phyloP scores from a whole-genome alignment of 2,329 filamentous ascomycete genomes.

The Juglanconis juglandina region DNA sequence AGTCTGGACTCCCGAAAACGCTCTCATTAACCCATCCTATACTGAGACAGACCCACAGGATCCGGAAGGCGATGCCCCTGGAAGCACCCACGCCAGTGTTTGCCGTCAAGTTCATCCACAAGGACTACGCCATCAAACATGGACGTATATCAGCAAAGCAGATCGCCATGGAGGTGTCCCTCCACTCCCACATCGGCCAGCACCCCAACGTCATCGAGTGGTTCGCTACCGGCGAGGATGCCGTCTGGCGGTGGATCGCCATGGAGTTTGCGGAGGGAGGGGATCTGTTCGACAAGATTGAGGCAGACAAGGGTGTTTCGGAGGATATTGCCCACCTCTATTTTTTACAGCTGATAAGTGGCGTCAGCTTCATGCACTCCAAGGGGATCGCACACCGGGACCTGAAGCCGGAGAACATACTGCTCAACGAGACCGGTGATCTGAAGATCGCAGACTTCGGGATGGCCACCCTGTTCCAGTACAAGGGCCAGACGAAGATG shows the following conservation, averaged over 20 bases:
- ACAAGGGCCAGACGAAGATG: conserved; percentile 76
- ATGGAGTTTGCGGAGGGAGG: conserved; percentile 97
- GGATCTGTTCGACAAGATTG: conserved; percentile 98
- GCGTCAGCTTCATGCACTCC: conserved; percentile 91
- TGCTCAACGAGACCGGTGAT: conserved; percentile 78
- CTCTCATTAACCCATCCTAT: conserved; percentile 14
- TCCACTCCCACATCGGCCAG: conserved; percentile 83
- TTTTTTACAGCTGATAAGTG: conserved; percentile 85
- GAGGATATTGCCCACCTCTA: conserved; percentile 96
- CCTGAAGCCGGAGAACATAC: conserved; percentile 91
- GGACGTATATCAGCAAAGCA: conserved; percentile 87
- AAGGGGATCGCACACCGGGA: conserved; percentile 93
- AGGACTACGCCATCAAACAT: conserved; percentile 85
- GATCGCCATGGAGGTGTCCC: conserved; percentile 83
- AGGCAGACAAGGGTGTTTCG: conserved; percentile 91
- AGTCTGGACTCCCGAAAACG: conserved; percentile 25
- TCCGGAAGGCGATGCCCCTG: conserved; percentile 86
- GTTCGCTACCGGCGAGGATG: conserved; percentile 82
- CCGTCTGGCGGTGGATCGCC: conserved; percentile 90
- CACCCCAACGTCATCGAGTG: conserved; percentile 94
- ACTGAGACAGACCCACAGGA: conserved; percentile 48
- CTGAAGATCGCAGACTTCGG: conserved; percentile 97
- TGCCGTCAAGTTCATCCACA: conserved; percentile 98
- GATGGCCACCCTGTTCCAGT: conserved; percentile 88
- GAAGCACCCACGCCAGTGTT: conserved; percentile 72